Evolutionary conservation across 2,329 filamentous ascomycete species (phyloP).

Genomic region (Pseudopyricularia cyperi): DNA sequence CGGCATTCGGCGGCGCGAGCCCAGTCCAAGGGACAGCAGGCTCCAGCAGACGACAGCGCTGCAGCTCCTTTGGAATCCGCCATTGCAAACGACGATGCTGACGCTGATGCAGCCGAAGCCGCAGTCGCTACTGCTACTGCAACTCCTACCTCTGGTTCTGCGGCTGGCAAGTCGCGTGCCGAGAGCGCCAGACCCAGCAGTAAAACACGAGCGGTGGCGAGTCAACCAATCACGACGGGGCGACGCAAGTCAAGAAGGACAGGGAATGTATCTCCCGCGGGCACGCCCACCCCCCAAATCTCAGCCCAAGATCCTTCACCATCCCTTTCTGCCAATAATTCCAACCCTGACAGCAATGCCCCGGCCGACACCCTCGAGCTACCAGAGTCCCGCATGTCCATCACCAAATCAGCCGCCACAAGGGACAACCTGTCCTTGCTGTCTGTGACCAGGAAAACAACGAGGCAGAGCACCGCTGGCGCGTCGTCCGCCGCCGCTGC

Average conservation of each 20-base stretch:
- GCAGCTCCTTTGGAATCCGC: not conserved
- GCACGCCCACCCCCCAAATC: conserved; percentile 6
- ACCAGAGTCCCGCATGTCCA: not conserved
- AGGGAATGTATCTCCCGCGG: conserved; percentile 13
- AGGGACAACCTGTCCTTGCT: not conserved
- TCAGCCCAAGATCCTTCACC: conserved; percentile 4
- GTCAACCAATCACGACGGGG: conserved; percentile 14
- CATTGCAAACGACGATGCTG: not conserved
- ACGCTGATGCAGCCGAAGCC: conserved; percentile 1
- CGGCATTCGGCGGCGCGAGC: conserved; percentile 2
- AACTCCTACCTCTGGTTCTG: conserved; percentile 7
- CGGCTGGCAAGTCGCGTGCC: conserved; percentile 1
- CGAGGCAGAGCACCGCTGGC: not conserved
- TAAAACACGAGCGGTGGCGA: conserved; percentile 6
- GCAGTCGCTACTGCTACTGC: not conserved
- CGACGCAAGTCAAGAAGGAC: conserved; percentile 15
- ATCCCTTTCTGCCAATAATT: conserved; percentile 3
- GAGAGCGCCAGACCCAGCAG: conserved; percentile 3
- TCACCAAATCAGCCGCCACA: not conserved
- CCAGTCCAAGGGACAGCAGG: not conserved
- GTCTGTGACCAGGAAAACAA: not conserved
- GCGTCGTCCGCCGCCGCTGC: too few relatives aligned
- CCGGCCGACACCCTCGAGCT: not conserved
- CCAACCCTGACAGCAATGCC: conserved; percentile 3
- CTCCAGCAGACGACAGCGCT: not conserved